Evolutionary conservation across 805 yeast genomes (phyloP), one percentile per base, ranked within the genome.

Genomic region (Ogataea chonburiensis): DNA sequence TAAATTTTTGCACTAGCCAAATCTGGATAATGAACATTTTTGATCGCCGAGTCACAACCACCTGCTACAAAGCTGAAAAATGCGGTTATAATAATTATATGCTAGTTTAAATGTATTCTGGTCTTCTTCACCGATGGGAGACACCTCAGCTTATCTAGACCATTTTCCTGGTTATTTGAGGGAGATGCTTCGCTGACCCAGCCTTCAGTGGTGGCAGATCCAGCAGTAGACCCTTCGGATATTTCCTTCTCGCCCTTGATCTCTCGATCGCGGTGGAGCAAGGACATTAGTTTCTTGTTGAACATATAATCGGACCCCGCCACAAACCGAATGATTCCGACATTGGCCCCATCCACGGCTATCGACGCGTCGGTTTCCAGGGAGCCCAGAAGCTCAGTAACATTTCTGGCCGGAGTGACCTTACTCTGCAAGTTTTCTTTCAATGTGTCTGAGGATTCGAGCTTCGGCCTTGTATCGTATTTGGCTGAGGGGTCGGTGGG

Each of bases 281-380:
- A 31, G 4, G 43, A 32, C 38, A 43, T 39, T 22, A 47, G 23
- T 21, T 47, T 47, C 21, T 24, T 34, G 27, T 44, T 42, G 34
- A 42, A 47, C 37, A 39, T 38, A 23, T 37, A 38, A 28, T 45
- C 48, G 3, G 49, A 40, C 7, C 47, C 52, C 6, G 47, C 16
- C 3, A 45, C 38, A 26, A 47, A 43, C 27, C 40, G 40, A 30
- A 40, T 34, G 24, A 26, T 31, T 12, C 41, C 37, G 9, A 21
- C 23, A 8, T n/a, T 17, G 9, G 29, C 18, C 24, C 31, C 40
- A n/a, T 37, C 37, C 10, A 35, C n/a, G 7, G 39, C 29, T 5
- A 21, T 14, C 24, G 39, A 35, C 9, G 34, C 21, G 19, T 37
- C 40, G 16, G 35, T 25, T 7, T 37, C 26, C 7, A 35, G 15